A percentile compares a stretch with the other conserved stretches of the same genome.
Conservation (phyloP, 2,329 filamentous ascomycete genomes). For the Ceratocystis colombiana region DNA sequence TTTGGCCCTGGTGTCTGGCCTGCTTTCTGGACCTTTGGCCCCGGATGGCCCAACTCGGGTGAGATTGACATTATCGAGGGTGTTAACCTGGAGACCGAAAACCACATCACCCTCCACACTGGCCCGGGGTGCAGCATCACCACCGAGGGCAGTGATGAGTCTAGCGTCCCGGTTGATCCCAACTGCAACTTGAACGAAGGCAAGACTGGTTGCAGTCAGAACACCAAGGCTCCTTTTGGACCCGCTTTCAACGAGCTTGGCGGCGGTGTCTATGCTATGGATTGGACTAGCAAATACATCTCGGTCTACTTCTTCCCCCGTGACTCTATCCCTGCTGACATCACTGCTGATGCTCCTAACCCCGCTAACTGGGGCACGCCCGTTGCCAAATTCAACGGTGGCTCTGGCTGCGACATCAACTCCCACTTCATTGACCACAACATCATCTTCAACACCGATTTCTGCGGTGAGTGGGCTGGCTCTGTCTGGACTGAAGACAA, state of each 20-base stretch:
- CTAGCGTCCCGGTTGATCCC: conserved; percentile 38
- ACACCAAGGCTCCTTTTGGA: conserved; percentile 48
- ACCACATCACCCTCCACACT: conserved; percentile 61
- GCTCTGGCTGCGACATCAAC: conserved; percentile 60
- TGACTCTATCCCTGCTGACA: conserved; percentile 52
- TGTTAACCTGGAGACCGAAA: conserved; percentile 51
- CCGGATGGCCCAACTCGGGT: conserved; percentile 58
- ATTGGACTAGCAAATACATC: conserved; percentile 66
- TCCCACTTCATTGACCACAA: conserved; percentile 60
- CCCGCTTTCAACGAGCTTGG: conserved; percentile 58
- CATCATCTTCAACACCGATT: conserved; percentile 72
- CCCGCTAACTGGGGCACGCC: conserved; percentile 61
- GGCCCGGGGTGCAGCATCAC: conserved; percentile 49
- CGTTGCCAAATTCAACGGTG: conserved; percentile 55
- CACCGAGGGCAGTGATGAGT: conserved; percentile 40
- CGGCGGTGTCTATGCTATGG: conserved; percentile 63
- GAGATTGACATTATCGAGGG: conserved; percentile 78
- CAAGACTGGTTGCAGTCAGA: conserved; percentile 51
- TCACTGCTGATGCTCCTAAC: conserved; percentile 49
- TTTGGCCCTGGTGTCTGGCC: conserved; percentile 61
- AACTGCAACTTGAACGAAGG: conserved; percentile 49
- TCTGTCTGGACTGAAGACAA: conserved; percentile 48
- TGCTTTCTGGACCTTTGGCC: conserved; percentile 59
- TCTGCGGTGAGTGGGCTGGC: conserved; percentile 84
- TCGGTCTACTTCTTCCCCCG: conserved; percentile 75